Base-by-base conservation (phyloP, 352 stramenopile species). In the Hyaloperonospora brassicae region DNA sequence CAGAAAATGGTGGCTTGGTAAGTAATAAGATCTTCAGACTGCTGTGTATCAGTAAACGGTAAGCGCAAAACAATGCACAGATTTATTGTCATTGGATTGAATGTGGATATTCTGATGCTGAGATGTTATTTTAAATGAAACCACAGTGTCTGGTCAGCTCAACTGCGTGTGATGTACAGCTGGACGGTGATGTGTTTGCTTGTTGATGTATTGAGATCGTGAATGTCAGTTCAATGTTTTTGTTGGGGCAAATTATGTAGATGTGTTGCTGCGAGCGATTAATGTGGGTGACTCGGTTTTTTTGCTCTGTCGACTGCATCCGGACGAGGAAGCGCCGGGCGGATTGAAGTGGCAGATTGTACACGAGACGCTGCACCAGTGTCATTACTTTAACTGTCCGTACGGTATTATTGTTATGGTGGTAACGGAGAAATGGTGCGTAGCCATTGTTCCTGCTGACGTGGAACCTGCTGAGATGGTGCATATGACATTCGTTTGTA, bases 341-440 rank as follows among this genome's bases (percentile, higher is more conserved):
- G 30, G 14, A 1, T 23, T 58, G 34, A 79, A 72, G 53, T 94
- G 86, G 64, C 80, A 82, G 39, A 67, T 97, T 14, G 73, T 96
- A 3, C 93, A 88, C 44, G 84, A 94, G 49, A 93, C 90, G 10
- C 79, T 83, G 35, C 89, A 95, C 61, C 94, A 97, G 59, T 87
- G 80, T 27, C 95, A 98, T 58, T 98, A 97, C 68, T 98, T 98
- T 68, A 97, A 98, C n/a, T 68, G 98, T 93, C 61, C 95, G n/a
- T 93, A 0, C 97, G 91, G 52, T 93, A 98, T 55, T 67, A 98
- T 11, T 93, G 87, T 8, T 75, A 73, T 55, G 62, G 56, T 9
- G 73, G 88, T 35, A n/a, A n/a, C n/a, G n/a, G n/a, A n/a, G n/a
- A n/a, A 96, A 88, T 42, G 89, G 89, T 90, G 40, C 21, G 76